Evolutionary conservation across 1,284 basidiomycete species (phyloP).

Genomic region (Cutaneotrichosporon spelunceum): DNA sequence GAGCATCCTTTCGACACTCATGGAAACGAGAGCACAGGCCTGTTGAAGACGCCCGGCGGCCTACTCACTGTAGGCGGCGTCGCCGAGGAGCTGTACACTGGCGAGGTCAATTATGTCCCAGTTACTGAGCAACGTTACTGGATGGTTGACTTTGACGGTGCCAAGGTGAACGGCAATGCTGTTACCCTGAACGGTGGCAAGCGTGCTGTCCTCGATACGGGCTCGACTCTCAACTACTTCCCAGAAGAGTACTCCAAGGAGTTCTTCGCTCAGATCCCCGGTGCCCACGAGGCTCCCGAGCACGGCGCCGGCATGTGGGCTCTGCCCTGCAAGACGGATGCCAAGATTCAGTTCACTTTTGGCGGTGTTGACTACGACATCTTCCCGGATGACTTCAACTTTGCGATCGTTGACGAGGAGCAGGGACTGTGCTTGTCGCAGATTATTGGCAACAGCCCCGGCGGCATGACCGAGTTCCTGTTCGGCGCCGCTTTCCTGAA

Average conservation of each 20-base stretch:
- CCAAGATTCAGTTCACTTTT: slow-evolving; percentile 9
- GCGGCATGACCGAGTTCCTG: slow-evolving; percentile 25
- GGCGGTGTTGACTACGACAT: slow-evolving; percentile 13
- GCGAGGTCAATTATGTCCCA: slow-evolving; percentile 69
- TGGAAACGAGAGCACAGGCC: slow-evolving; percentile 30
- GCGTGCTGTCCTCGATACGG: slow-evolving; percentile 25
- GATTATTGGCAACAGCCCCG: slow-evolving; percentile 1
- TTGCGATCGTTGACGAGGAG: not conserved
- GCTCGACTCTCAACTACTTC: slow-evolving; percentile 32
- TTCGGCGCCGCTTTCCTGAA: slow-evolving; percentile 58
- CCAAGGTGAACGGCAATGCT: slow-evolving; percentile 9
- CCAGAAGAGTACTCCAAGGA: slow-evolving; percentile 20
- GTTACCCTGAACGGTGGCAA: not conserved
- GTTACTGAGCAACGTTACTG: slow-evolving; percentile 39
- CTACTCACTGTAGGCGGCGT: slow-evolving; percentile 61
- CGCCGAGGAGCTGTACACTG: slow-evolving; percentile 65
- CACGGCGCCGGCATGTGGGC: not conserved
- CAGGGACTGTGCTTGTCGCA: slow-evolving; percentile 4
- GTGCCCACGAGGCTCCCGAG: not conserved
- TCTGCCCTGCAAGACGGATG: slow-evolving; percentile 13
- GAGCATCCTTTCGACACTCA: not conserved
- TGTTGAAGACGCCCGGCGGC: slow-evolving; percentile 59
- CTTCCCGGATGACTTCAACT: slow-evolving; percentile 9
- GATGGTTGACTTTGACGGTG: slow-evolving; percentile 10
- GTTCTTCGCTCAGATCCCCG: slow-evolving; percentile 28